A percentile compares a stretch with the other conserved stretches of the same genome.
phyloP scores from a whole-genome alignment of 257 asterid genomes.

The Prunella vulgaris region DNA sequence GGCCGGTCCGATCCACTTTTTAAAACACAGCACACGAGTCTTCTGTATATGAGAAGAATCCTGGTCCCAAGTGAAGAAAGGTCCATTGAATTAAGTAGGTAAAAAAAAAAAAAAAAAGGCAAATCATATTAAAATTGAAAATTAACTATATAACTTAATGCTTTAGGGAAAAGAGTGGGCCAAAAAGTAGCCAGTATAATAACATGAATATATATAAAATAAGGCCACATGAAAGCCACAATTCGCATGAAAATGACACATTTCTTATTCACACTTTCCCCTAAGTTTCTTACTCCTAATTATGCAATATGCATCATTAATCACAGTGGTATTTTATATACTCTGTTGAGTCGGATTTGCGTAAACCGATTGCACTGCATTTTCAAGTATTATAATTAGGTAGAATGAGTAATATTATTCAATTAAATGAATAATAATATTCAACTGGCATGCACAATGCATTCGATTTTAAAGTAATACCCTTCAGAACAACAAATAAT shows the following conservation, averaged over 20 bases:
- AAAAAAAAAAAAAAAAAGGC: conserved; percentile 38
- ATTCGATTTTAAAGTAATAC: too few relatives aligned
- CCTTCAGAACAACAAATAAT: too few relatives aligned
- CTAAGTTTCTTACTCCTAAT: conserved; percentile 16
- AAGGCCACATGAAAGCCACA: conserved; percentile 34
- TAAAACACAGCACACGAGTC: too few relatives aligned
- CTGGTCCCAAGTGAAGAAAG: background rate
- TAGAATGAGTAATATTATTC: too few relatives aligned
- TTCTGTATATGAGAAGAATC: background rate
- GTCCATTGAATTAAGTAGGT: conserved; percentile 27
- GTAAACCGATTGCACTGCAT: too few relatives aligned
- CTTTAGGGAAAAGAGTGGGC: conserved; percentile 19
- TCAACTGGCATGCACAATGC: too few relatives aligned
- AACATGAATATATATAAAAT: conserved; percentile 20
- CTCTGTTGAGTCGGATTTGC: too few relatives aligned
- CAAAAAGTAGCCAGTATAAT: conserved; percentile 20
- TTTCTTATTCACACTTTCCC: background rate
- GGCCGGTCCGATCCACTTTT: too few relatives aligned
- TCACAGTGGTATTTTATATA: too few relatives aligned
- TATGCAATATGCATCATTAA: too few relatives aligned
- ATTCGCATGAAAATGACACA: conserved; percentile 24
- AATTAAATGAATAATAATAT: too few relatives aligned
- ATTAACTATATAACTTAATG: background rate
- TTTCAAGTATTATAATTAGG: too few relatives aligned
- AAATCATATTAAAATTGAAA: background rate